These are phyloP conservation scores for Penicillium malachiteum DNA, from an alignment of 495 filamentous ascomycete genomes.

Conservation along the genomic window DNA sequence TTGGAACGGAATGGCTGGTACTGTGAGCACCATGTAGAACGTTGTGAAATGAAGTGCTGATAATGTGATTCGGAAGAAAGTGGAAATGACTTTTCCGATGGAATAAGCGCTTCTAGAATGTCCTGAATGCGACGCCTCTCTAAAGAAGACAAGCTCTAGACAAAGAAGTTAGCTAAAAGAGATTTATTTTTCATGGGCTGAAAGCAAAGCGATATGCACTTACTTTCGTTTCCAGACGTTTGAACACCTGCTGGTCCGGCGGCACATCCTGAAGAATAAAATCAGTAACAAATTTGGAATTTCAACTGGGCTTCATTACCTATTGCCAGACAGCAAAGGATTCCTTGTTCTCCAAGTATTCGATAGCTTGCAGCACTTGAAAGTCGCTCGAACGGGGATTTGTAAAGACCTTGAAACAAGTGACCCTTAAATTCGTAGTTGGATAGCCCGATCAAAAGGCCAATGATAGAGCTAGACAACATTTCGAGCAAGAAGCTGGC, in stretches of 20 bases:
- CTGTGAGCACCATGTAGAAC: constrained; percentile 39
- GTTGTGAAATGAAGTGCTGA: constrained; percentile 55
- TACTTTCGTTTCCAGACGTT: constrained; percentile 53
- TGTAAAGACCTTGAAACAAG: constrained; percentile 52
- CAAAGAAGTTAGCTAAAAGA: not conserved
- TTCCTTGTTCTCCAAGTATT: constrained; percentile 47
- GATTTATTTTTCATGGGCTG: too few relatives aligned
- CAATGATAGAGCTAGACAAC: constrained; percentile 47
- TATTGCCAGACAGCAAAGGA: constrained; percentile 51
- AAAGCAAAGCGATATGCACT: too few relatives aligned
- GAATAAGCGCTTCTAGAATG: constrained; percentile 57
- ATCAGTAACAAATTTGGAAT: not conserved
- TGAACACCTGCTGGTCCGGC: constrained; percentile 53
- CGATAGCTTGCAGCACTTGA: constrained; percentile 50
- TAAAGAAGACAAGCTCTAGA: constrained; percentile 31
- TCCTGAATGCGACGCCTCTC: constrained; percentile 51
- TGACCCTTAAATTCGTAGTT: constrained; percentile 46
- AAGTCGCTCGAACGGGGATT: constrained; percentile 47
- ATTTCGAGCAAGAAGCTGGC: constrained; percentile 53
- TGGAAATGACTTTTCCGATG: constrained; percentile 53
- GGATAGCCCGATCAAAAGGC: constrained; percentile 54
- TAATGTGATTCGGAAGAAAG: constrained; percentile 48
- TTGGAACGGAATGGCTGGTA: constrained; percentile 36
- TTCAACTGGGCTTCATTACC: constrained; percentile 27
- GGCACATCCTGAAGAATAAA: constrained; percentile 27